Conservation (phyloP, 1,139 yeast species). For the Magnusiomyces suaveolens region DNA sequence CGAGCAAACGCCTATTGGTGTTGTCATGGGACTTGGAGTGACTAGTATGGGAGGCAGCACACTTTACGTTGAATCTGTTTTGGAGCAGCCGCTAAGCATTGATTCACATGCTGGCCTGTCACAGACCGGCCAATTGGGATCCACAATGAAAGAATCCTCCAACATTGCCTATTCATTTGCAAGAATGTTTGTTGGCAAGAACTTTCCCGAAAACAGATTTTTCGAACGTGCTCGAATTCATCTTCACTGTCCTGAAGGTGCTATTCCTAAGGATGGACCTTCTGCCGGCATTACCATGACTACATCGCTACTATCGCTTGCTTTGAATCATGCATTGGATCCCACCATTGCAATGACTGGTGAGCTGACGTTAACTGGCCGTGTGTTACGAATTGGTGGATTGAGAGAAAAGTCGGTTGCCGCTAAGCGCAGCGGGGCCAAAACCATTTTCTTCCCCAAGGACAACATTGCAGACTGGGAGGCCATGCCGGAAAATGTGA, state of each 20-base stretch:
- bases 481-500: constrained; percentile 82
- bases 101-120: constrained; percentile 36
- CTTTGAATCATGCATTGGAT: constrained; percentile 52
- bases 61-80: constrained; percentile 83
- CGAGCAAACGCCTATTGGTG: constrained; percentile 88
- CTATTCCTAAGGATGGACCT: constrained; percentile 95
- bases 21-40: constrained; percentile 93
- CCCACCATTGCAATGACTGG: constrained; percentile 95
- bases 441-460: constrained; percentile 83
- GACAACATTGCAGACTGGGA: constrained; percentile 90
- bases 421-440: constrained; percentile 90
- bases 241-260: constrained; percentile 96
- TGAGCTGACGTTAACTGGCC: constrained; percentile 86
- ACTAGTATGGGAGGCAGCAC: constrained; percentile 90
- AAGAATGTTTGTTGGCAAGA: constrained; percentile 67
- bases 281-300: constrained; percentile 96
- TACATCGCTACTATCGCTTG: constrained; percentile 76
- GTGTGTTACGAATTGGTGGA: constrained; percentile 89
- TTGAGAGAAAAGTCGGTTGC: constrained; percentile 90
- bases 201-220: constrained; percentile 75
- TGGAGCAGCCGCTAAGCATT: constrained; percentile 63
- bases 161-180: constrained; percentile 87
- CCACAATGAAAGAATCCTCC: constrained; percentile 95
- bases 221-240: constrained; percentile 89
- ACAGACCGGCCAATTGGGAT: constrained; percentile 90